These are phyloP conservation scores for Entelexis paramagnoliae DNA, from an alignment of 1,139 yeast species.

Conservation along the genomic window DNA sequence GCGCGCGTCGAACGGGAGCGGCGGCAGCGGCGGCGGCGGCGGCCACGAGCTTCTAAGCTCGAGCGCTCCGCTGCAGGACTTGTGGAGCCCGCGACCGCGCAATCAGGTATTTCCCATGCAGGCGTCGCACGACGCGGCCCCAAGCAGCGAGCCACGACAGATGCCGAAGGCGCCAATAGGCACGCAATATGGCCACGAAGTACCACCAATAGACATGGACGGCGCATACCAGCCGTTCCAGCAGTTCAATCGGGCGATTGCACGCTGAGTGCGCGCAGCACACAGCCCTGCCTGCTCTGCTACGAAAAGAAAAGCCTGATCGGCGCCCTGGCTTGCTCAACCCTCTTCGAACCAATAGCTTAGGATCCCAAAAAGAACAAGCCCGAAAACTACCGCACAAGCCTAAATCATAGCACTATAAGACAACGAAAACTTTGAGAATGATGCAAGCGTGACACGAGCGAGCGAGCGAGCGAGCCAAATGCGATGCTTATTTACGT, in stretches of 20 bases:
- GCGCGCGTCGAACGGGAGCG: neutral
- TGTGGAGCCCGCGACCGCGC: slow-evolving; percentile 13
- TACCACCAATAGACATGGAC: neutral
- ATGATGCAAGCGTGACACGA: too few species aligned
- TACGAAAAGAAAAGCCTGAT: too few species aligned
- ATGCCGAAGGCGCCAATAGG: slow-evolving; percentile 1
- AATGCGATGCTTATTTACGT: too few species aligned
- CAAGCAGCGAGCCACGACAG: neutral
- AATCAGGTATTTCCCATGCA: slow-evolving; percentile 4
- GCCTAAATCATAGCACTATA: too few species aligned
- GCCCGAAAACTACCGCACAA: too few species aligned
- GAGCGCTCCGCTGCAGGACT: slow-evolving; percentile 4
- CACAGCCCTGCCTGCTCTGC: too few species aligned
- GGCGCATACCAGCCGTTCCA: slow-evolving; percentile 14
- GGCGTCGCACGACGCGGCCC: neutral
- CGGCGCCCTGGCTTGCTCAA: too few species aligned
- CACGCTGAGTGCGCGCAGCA: neutral
- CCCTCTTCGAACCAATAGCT: too few species aligned
- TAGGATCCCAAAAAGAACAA: too few species aligned
- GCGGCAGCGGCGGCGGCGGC: too few species aligned
- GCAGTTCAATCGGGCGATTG: slow-evolving; percentile 5
- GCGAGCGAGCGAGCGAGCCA: too few species aligned
- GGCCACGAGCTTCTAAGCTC: slow-evolving; percentile 1
- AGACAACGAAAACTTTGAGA: too few species aligned
- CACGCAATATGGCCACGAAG: neutral